Base-by-base conservation (phyloP, 176 grass and related monocot species). In the Echinochloa phyllopogon region DNA sequence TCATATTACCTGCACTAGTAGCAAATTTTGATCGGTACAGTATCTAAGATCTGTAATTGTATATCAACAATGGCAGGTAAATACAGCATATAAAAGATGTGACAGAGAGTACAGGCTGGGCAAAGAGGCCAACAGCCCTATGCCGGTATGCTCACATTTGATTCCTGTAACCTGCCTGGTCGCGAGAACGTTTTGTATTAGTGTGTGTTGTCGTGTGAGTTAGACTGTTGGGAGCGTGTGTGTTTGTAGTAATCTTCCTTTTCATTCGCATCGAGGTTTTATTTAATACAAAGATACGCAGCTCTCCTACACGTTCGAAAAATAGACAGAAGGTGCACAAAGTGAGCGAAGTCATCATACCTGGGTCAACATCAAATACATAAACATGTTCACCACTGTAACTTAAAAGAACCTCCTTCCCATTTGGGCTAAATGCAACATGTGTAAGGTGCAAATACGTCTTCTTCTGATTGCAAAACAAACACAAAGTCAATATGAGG, bases 351-450 rank as follows among this genome's bases (percentile, higher is more conserved):
- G 25, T 21, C 23, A 92, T 65, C 82, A 85, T 89, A 98, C 93
- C 96, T 85, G 84, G 61, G 56, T 88, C 89, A 74, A 94, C 81
- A 78, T 95, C 91, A 85, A 98, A 94, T 36, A 95, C 83, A 88
- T 98, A 98, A 76, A 98, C 93, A 87, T 98, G 96, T 89, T 98
- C 96, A 58, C 93, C 93, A 61, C 96, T 98, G 67, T 95, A 98
- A 81, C 96, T 98, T 84, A 94, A 83, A 73, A 98, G 91, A 80
- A 95, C 89, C 83, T 95, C 96, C 50, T 94, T 92, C 49, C 93
- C 96, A 78, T 94, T 90, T 38, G 91, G 93, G 84, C 96, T 92
- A 60, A 98, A 98, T 52, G 89, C 75, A 85, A 98, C 96, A 95
- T 98, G 96, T 48, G 96, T 98, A 59, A 98, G 85, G 80, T 98